Evolutionary conservation across 371 early-diverging fungal genomes (phyloP).

Genomic region (Mucor lusitanicus): DNA sequence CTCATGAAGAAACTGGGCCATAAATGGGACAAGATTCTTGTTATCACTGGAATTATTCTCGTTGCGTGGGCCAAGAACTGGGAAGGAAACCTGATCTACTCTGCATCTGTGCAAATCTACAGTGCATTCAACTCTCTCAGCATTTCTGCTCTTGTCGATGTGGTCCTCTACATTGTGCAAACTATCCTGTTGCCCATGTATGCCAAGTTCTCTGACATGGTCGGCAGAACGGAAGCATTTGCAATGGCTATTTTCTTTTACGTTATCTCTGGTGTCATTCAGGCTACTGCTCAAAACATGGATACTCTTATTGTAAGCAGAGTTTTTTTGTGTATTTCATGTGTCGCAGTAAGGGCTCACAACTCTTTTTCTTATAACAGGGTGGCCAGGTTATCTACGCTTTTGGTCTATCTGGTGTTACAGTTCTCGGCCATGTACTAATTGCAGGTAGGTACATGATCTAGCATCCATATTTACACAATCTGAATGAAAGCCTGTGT

Average conservation of each 20-base stretch:
- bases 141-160: constrained; percentile 16
- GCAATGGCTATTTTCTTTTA: constrained; percentile 21
- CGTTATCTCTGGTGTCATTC: constrained; percentile 22
- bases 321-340: neutral
- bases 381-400: constrained; percentile 41
- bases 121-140: constrained; percentile 20
- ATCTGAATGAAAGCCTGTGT: neutral
- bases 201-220: constrained; percentile 32
- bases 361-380: constrained; percentile 8
- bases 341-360: neutral
- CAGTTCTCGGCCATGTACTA: constrained; percentile 36
- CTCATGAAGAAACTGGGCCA: constrained; percentile 21
- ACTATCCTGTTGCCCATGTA: constrained; percentile 28
- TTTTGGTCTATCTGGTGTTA: constrained; percentile 36
- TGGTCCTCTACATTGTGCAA: constrained; percentile 28
- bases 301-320: constrained; percentile 18
- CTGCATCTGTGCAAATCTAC: constrained; percentile 9
- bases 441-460: constrained; percentile 34
- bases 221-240: constrained; percentile 30
- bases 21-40: constrained; percentile 19
- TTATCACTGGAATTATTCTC: constrained; percentile 23
- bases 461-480: neutral
- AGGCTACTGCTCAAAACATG: constrained; percentile 22
- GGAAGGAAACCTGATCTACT: constrained; percentile 25
- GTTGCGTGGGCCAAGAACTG: constrained; percentile 32